Conservation (phyloP, 2,329 filamentous ascomycete species). For the Colletotrichum sp. region DNA sequence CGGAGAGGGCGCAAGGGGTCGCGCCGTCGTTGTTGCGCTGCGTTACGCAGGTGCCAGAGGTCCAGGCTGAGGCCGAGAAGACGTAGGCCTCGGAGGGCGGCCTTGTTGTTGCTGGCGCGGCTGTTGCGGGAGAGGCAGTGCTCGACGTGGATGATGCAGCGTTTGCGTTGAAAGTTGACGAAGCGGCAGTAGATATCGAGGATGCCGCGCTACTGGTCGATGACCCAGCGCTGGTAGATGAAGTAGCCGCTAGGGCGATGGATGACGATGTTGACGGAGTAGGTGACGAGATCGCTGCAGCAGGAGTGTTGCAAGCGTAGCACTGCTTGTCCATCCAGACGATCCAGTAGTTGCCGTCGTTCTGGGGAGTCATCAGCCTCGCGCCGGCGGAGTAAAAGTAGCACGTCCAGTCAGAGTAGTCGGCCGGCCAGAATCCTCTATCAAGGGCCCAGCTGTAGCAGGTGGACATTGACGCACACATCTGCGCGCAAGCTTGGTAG, state of each 20-base stretch:
- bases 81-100: neutral
- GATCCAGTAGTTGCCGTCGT: neutral
- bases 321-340: slow-evolving; percentile 10
- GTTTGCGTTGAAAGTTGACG: neutral
- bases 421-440: neutral
- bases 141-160: neutral
- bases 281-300: neutral
- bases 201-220: neutral
- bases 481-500: slow-evolving; percentile 4
- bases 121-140: neutral
- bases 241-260: neutral
- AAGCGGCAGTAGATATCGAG: neutral
- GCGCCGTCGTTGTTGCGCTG: neutral
- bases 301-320: neutral
- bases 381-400: slow-evolving; percentile 9
- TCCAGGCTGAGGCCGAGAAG: neutral
- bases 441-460: slow-evolving; percentile 9
- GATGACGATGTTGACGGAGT: neutral
- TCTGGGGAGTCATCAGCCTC: neutral
- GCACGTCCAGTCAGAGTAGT: slow-evolving; percentile 3
- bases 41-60: neutral
- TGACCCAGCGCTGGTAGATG: neutral
- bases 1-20: neutral
- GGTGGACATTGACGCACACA: neutral
- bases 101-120: neutral